phyloP scores from a whole-genome alignment of 495 filamentous ascomycete species.

The Penicillium atrosanguineum region DNA sequence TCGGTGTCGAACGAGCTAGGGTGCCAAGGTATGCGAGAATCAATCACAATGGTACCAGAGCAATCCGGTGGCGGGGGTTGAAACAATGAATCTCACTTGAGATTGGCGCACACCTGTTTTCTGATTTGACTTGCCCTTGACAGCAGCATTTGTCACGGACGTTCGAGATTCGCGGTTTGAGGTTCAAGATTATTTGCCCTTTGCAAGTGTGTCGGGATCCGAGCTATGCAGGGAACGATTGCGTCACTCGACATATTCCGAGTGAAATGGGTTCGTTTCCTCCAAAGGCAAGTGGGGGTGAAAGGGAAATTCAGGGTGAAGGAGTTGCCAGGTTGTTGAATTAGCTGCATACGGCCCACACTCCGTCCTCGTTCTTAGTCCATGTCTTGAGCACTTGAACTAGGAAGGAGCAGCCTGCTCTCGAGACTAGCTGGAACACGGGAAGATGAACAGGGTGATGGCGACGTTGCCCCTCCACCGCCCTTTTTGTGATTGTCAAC shows the following conservation, averaged over 20 bases:
- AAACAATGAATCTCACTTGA: slow-evolving; percentile 9
- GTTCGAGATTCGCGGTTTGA: not conserved
- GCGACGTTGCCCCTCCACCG: not conserved
- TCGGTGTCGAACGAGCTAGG: slow-evolving; percentile 7
- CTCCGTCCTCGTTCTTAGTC: not conserved
- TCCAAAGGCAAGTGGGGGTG: not conserved
- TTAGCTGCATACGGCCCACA: not conserved
- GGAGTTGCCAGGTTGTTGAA: not conserved
- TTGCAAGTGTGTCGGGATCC: not conserved
- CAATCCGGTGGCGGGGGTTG: slow-evolving; percentile 3
- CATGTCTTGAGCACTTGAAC: not conserved
- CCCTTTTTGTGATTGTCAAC: not conserved
- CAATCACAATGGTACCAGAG: slow-evolving; percentile 13
- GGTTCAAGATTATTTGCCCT: not conserved
- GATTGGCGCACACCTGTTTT: not conserved
- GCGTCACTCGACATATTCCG: not conserved
- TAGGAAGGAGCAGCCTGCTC: not conserved
- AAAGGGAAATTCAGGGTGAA: not conserved
- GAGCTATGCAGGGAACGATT: not conserved
- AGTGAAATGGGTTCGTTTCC: not conserved
- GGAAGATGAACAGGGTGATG: not conserved
- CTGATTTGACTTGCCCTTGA: not conserved
- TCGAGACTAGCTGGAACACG: not conserved
- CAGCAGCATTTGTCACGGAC: slow-evolving; percentile 5
- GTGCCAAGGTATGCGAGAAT: slow-evolving; percentile 13